Evolutionary conservation across 805 yeast genomes (phyloP).

Genomic region (Saturnispora besseyi): DNA sequence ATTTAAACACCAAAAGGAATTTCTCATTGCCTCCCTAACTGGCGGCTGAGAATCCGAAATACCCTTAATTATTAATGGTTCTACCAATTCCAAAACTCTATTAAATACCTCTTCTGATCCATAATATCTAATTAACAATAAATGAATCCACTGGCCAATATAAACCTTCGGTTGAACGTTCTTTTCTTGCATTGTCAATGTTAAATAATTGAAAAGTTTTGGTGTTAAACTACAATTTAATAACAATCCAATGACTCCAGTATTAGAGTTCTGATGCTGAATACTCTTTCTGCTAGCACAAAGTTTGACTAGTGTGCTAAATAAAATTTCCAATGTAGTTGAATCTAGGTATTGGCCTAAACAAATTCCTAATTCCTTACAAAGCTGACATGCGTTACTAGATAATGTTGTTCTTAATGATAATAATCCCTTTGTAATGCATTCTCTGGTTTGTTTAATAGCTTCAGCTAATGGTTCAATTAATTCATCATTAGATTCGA

Average conservation of each 20-base stretch:
- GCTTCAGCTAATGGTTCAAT: constrained; percentile 5
- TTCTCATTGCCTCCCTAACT: constrained; percentile 69
- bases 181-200: constrained; percentile 53
- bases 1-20: constrained; percentile 63
- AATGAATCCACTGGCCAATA: constrained; percentile 61
- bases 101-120: constrained; percentile 23
- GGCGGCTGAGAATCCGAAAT: constrained; percentile 71
- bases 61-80: constrained; percentile 47
- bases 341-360: constrained; percentile 36
- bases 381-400: constrained; percentile 61
- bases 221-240: constrained; percentile 44
- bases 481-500: constrained; percentile 18
- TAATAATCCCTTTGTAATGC: constrained; percentile 52
- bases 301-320: constrained; percentile 41
- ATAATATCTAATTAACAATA: constrained; percentile 46
- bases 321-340: constrained; percentile 38
- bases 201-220: constrained; percentile 43
- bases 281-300: constrained; percentile 56
- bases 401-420: constrained; percentile 84
- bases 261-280: constrained; percentile 49
- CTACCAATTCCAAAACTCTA: constrained; percentile 34
- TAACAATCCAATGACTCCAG: constrained; percentile 46
- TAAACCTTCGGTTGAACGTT: constrained; percentile 62
- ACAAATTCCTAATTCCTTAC: constrained; percentile 53
- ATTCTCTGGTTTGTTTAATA: constrained; percentile 40